phyloP scores from a whole-genome alignment of 2,329 filamentous ascomycete species.

The Cytospora chrysosperma region DNA sequence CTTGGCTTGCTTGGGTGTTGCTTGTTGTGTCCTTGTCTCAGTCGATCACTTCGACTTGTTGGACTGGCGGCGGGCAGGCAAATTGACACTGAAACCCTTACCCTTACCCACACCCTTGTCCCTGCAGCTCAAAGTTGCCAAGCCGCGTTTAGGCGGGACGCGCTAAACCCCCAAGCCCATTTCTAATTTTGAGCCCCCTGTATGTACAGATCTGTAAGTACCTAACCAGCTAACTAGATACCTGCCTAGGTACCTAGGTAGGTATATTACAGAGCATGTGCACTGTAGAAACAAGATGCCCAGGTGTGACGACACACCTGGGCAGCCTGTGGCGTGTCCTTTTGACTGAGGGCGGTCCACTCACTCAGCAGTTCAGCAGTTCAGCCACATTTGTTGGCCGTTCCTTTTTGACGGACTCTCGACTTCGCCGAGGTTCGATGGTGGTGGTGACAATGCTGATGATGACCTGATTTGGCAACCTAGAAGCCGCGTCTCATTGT shows the following conservation, averaged over 20 bases:
- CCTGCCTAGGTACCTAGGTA: no score
- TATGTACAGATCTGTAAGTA: no score
- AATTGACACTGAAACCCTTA: no score
- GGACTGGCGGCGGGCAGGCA: no score
- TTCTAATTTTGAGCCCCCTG: not conserved
- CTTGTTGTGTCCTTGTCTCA: not conserved
- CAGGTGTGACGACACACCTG: not conserved
- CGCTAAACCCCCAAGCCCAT: not conserved
- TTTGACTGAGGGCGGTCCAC: not conserved
- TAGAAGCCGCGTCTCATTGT: constrained; percentile 15
- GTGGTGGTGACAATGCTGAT: constrained; percentile 1
- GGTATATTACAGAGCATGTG: no score
- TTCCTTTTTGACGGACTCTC: constrained; percentile 2
- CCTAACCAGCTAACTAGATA: no score
- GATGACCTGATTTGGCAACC: constrained; percentile 15
- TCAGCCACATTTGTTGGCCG: constrained; percentile 13
- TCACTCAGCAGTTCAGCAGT: not conserved
- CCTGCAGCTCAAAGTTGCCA: not conserved
- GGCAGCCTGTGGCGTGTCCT: not conserved
- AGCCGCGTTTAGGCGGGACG: not conserved
- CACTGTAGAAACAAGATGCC: not conserved
- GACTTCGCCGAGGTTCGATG: constrained; percentile 22
- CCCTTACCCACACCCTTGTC: no score
- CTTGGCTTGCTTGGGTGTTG: not conserved
- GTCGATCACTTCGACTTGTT: not conserved